These are phyloP conservation scores for Raphanus hybrid DNA, from an alignment of 441 rosid species.

Conservation along the genomic window DNA sequence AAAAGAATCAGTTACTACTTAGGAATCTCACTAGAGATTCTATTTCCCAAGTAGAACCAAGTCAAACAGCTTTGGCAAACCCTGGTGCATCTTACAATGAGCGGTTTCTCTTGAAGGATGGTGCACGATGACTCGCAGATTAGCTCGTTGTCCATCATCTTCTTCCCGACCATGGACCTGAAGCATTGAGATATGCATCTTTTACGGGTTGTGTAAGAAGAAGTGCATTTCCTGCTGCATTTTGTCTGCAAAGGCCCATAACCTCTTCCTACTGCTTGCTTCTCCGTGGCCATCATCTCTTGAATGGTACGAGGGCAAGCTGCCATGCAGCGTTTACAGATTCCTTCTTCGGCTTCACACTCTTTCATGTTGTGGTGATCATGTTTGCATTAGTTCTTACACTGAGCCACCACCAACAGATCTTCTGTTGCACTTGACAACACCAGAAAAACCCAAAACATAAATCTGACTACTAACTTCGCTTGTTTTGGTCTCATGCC, in stretches of 20 bases:
- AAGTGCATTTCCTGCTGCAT: neutral
- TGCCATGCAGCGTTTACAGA: neutral
- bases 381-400: conserved; percentile 26
- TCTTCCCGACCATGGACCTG: neutral
- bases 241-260: neutral
- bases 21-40: neutral
- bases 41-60: neutral
- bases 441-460: conserved; percentile 20
- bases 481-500: conserved; percentile 1
- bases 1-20: neutral
- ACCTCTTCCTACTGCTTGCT: neutral
- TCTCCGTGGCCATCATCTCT: conserved; percentile 18
- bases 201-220: conserved; percentile 6
- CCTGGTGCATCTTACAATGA: conserved; percentile 27
- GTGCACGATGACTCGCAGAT: conserved; percentile 31
- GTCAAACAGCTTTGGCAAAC: conserved; percentile 15
- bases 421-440: conserved; percentile 22
- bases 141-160: conserved; percentile 7
- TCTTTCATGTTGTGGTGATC: conserved; percentile 11
- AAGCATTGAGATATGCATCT: conserved; percentile 9
- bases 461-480: neutral
- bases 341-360: neutral
- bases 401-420: neutral
- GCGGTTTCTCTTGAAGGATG: conserved; percentile 29
- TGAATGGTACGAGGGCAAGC: conserved; percentile 11